Conservation (phyloP, 106 monocot species). For the Dioscorea dumetorum region DNA sequence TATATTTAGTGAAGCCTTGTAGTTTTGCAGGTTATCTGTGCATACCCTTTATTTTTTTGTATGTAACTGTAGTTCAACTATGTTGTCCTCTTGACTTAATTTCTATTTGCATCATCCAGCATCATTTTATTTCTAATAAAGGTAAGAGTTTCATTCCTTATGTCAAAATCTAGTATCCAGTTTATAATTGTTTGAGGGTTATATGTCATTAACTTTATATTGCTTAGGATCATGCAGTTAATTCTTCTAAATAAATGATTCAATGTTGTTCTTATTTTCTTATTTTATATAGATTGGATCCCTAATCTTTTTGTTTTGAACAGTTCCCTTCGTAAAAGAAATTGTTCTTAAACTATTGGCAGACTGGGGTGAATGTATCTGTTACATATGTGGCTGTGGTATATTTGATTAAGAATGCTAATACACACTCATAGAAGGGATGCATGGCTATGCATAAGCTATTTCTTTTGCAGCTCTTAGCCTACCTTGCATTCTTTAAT, state of each 20-base stretch:
- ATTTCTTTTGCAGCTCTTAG: too few species aligned
- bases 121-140: conserved; percentile 11
- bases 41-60: conserved; percentile 16
- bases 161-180: neutral
- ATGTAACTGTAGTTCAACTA: conserved; percentile 20
- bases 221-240: too few species aligned
- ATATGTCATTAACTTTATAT: neutral
- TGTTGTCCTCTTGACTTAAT: conserved; percentile 16
- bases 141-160: conserved; percentile 20
- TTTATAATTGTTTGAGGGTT: neutral
- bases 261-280: neutral
- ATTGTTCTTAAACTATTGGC: neutral
- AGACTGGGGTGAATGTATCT: conserved; percentile 1
- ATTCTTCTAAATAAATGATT: neutral
- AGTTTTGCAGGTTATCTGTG: conserved; percentile 35
- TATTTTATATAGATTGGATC: neutral
- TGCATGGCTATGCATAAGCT: too few species aligned
- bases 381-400: neutral
- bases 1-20: conserved; percentile 3
- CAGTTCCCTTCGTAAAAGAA: conserved; percentile 5
- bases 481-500: too few species aligned
- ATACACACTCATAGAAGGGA: too few species aligned
- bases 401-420: too few species aligned
- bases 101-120: conserved; percentile 18
- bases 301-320: conserved; percentile 9